These are phyloP conservation scores for Pilobolus umbonatus DNA, from an alignment of 192 early-diverging fungal species.

Conservation along the genomic window DNA sequence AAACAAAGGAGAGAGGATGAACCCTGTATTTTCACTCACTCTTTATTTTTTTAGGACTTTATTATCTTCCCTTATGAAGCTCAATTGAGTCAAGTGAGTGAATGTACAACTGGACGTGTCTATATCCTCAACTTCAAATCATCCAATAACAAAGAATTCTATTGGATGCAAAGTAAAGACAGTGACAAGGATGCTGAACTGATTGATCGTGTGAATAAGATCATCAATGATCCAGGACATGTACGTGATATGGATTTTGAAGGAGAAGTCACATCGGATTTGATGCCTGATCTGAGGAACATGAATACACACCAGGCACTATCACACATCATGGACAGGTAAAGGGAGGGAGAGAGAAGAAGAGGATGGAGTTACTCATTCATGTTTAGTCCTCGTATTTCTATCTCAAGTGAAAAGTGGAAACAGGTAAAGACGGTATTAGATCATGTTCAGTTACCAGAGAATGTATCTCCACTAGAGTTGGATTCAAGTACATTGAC, in stretches of 20 bases:
- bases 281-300: conserved; percentile 12
- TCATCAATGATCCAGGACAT: conserved; percentile 47
- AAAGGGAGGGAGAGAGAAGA: not conserved
- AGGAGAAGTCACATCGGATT: conserved; percentile 1
- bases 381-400: no score
- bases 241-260: conserved; percentile 16
- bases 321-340: conserved; percentile 27
- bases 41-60: conserved; percentile 39
- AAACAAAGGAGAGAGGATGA: not conserved
- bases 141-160: conserved; percentile 71
- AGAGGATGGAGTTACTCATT: no score
- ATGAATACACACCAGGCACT: conserved; percentile 27
- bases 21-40: not conserved
- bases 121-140: conserved; percentile 78
- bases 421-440: not conserved
- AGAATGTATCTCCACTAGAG: not conserved
- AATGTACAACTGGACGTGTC: conserved; percentile 70
- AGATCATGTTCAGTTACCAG: not conserved
- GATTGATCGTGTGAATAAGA: conserved; percentile 48
- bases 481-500: conserved; percentile 28
- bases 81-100: conserved; percentile 43
- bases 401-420: not conserved
- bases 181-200: conserved; percentile 54
- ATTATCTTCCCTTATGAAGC: conserved; percentile 79
- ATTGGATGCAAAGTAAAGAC: conserved; percentile 78